Base-by-base conservation (phyloP, 2,329 filamentous ascomycete genomes). In the Phaeosphaeriaceae sp. region DNA sequence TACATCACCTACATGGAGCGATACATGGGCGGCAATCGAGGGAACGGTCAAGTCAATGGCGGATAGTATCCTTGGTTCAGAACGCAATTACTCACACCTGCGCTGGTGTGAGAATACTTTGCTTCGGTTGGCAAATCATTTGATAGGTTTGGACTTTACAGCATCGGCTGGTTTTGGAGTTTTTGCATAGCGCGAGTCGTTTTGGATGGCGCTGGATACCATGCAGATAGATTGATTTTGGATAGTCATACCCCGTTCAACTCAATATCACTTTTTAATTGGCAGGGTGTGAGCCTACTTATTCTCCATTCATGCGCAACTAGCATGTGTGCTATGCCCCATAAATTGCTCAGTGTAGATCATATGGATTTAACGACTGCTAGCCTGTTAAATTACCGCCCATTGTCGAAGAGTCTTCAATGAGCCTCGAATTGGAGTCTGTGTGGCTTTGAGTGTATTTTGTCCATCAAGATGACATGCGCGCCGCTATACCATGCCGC, bases 1-100 rank as follows among this genome's bases (percentile, higher is more conserved):
- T 99, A 99, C 81, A 93, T 98, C 66, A 89, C 88, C 64, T 99
- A 98, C 78, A 99, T 99, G 95, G 91, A 97, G 78, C 91, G 90
- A 55, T 83, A 81, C 64, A 78, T 83, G 73, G 76, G 71, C 51
- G 70, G 67, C 8, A 59, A 65, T 17, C 35, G 35, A 8, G 63
- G 65, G 1, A 67, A 68, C 32, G 69, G 67, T 32, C 60, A 61
- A 24, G 64, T 61, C 5, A 71, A 71, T 21, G 68, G 68, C 26
- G 67, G 64, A 56, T 71, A 71, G 68, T 58, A 54, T 51, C 60
- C 58, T 23, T 65, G 61, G 52, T 49, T 52, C 49, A 61, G 49
- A 48, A 52, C 54, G 15, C 48, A 54, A 17, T 28, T 63, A 26
- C 56, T 66, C n/a, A 65, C 64, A 24, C 64, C 64, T 10, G 64